Conservation (phyloP, 1,284 basidiomycete species). For the Malassezia pachydermatis region DNA sequence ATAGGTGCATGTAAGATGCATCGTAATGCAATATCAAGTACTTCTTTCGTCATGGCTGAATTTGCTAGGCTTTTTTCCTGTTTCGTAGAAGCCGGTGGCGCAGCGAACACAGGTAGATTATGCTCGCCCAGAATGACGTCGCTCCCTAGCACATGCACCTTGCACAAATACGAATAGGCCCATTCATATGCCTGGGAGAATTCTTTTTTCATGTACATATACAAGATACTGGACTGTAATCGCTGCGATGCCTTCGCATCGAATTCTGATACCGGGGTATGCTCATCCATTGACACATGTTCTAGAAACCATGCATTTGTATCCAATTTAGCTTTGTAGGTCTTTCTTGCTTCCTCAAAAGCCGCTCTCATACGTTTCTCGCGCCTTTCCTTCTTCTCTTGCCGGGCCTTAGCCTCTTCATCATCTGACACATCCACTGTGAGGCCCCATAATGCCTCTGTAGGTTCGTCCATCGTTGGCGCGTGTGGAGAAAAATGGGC, state of each 20-base stretch:
- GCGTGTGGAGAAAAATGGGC: not conserved
- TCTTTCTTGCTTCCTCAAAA: constrained; percentile 4
- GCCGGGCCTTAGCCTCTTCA: not conserved
- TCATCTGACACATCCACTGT: constrained; percentile 1
- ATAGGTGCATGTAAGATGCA: constrained; percentile 1
- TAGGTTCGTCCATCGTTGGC: not conserved
- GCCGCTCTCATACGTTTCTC: constrained; percentile 1
- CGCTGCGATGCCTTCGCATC: constrained; percentile 7
- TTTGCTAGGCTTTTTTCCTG: not conserved
- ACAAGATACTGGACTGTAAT: not conserved
- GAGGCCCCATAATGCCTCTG: not conserved
- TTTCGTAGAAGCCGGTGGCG: not conserved
- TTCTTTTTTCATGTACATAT: constrained; percentile 1
- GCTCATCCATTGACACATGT: not conserved
- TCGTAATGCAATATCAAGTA: constrained; percentile 11
- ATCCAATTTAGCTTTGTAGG: constrained; percentile 14
- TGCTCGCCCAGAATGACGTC: not conserved
- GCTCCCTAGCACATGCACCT: constrained; percentile 2
- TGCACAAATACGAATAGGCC: constrained; percentile 2
- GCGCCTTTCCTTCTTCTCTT: not conserved
- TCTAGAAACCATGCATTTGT: constrained; percentile 14
- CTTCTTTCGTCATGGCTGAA: constrained; percentile 4
- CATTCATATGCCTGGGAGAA: constrained; percentile 6
- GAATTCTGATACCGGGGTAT: not conserved
- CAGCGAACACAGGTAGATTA: not conserved